phyloP scores from a whole-genome alignment of 179 eudicot species.

The Heliamphora pulchella region DNA sequence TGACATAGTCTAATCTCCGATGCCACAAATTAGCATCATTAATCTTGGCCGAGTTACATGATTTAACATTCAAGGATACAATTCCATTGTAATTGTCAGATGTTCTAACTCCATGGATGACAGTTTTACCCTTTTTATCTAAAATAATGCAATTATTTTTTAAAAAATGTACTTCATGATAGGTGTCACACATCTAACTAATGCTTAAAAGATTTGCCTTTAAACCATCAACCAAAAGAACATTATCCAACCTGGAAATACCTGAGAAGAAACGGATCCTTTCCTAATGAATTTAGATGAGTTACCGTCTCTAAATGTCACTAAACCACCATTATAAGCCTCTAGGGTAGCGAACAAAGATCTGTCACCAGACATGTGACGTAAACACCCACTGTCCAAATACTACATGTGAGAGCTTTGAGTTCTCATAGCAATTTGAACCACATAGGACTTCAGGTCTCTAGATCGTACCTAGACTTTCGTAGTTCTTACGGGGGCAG shows the following conservation, averaged over 20 bases:
- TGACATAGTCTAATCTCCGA: not conserved
- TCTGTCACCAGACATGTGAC: not conserved
- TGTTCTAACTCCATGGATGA: not conserved
- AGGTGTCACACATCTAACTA: not conserved
- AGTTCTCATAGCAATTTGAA: not conserved
- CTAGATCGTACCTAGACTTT: not conserved
- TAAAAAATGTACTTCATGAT: not conserved
- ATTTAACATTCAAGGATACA: fast-evolving
- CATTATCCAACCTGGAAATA: not conserved
- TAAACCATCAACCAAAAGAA: not conserved
- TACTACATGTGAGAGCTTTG: not conserved
- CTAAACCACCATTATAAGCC: not conserved
- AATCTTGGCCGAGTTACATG: not conserved
- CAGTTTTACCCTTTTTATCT: not conserved
- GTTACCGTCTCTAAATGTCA: not conserved
- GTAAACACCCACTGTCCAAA: not conserved
- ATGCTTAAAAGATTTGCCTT: not conserved
- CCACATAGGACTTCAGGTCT: not conserved
- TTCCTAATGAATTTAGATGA: not conserved
- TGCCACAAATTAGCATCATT: not conserved
- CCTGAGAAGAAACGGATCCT: not conserved
- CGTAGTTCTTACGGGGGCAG: not conserved
- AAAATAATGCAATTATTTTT: not conserved
- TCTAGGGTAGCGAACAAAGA: not conserved
- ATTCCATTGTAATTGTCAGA: not conserved